Base-by-base conservation (phyloP, 441 rosid genomes). In the Monsonia emarginata region DNA sequence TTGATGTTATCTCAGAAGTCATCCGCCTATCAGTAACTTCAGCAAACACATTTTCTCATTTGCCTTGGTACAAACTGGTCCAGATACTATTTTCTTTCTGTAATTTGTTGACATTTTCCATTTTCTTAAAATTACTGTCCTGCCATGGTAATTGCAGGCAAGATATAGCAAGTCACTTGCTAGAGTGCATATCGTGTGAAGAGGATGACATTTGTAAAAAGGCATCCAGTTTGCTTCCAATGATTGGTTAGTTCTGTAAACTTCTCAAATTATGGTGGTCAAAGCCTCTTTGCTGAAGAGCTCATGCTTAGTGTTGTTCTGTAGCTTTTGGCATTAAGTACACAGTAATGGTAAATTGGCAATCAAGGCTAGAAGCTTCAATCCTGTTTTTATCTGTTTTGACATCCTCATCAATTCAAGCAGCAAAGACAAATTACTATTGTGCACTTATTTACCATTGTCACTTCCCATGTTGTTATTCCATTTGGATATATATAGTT, bases 1-100 rank as follows among this genome's bases (percentile, higher is more conserved):
- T 88, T 74, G 98, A 88, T 76, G 88, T 88, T 68, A 74, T 90
- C 75, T 87, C 91, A 24, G 85, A 88, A 65, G 73, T 93, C 69
- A 63, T 85, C 66, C 69, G 36, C 26, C 72, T 82, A 73, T 79
- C 86, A 63, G 76, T 76, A 58, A 80, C 74, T 66, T 76, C 86
- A 36, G 59, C 4, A 60, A 75, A 73, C 34, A 65, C 71, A 69
- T 72, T 80, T 70, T 75, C 84, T 77, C 81, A 75, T 79, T 73
- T 80, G 69, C 74, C 81, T 67, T 85, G 97, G 97, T 90, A 82
- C 64, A 38, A 14, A 65, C 36, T 72, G 69, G 61, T 67, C 70
- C 66, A 21, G 54, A 7, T 11, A 25, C 46, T 72, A 60, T 72
- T 63, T 38, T 56, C 63, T 22, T 63, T 72, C 27, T 42, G 4